A percentile compares a stretch with the other conserved stretches of the same genome.
These are phyloP conservation scores for Globisporangium echinulatum DNA, from an alignment of 352 stramenopile species.

Conservation along the genomic window DNA sequence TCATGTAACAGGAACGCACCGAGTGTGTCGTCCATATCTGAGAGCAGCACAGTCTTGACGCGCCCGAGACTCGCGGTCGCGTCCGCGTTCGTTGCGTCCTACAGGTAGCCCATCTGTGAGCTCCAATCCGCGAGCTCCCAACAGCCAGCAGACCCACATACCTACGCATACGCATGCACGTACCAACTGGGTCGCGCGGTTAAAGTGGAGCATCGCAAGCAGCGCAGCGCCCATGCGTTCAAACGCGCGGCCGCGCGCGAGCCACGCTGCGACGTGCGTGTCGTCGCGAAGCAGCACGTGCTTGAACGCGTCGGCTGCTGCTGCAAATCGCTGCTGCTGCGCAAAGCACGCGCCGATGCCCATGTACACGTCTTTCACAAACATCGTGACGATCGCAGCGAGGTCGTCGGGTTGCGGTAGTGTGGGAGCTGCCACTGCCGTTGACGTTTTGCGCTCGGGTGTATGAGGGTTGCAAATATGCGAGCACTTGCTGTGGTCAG, in stretches of 20 bases:
- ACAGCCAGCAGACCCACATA: background rate
- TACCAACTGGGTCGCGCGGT: constrained; percentile 39
- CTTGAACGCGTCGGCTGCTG: constrained; percentile 58
- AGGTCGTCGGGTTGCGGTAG: constrained; percentile 47
- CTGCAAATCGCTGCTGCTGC: constrained; percentile 18
- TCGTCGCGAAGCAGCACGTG: constrained; percentile 57
- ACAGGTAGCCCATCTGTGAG: background rate
- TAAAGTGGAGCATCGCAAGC: constrained; percentile 69
- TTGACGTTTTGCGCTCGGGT: constrained; percentile 5
- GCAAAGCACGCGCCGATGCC: constrained; percentile 44
- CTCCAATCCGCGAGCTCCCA: background rate
- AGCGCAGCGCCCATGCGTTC: constrained; percentile 40
- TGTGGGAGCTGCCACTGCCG: background rate
- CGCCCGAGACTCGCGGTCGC: constrained; percentile 24
- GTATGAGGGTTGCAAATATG: background rate
- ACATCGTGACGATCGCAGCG: constrained; percentile 50
- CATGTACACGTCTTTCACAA: constrained; percentile 59
- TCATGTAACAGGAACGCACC: background rate
- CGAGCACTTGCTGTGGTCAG: too few relatives aligned
- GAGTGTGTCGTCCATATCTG: constrained; percentile 13
- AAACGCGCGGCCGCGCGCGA: constrained; percentile 46
- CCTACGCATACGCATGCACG: background rate
- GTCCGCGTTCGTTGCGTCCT: constrained; percentile 26
- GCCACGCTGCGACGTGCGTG: constrained; percentile 36
- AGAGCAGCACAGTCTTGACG: constrained; percentile 22